Conservation (phyloP, 2,329 filamentous ascomycete species). For the Trichophyton benhamiae region DNA sequence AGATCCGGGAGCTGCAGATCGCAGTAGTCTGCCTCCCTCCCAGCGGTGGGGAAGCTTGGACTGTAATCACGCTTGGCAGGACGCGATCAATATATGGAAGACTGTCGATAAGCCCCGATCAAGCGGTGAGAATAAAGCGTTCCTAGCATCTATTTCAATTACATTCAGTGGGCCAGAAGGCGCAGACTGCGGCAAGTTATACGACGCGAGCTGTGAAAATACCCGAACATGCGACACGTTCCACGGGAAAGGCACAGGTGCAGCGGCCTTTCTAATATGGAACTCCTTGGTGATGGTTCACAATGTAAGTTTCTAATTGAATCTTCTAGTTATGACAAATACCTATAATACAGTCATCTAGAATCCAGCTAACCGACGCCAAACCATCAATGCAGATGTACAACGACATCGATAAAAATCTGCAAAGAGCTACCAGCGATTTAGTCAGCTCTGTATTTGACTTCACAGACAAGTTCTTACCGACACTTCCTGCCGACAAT, state of each 20-base stretch:
- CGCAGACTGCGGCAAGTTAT: neutral
- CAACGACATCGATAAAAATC: neutral
- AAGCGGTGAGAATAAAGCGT: neutral
- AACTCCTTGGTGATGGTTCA: constrained; percentile 3
- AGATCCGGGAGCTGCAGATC: neutral
- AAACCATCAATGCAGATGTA: neutral
- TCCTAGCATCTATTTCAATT: neutral
- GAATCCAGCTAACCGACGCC: neutral
- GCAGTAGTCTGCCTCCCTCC: neutral
- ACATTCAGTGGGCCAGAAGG: neutral
- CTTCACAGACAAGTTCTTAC: constrained; percentile 12
- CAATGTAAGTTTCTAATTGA: neutral
- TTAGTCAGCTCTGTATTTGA: neutral
- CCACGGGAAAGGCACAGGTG: constrained; percentile 1
- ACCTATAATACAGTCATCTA: neutral
- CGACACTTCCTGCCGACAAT: constrained; percentile 9
- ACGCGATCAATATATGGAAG: neutral
- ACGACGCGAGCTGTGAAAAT: too few species aligned
- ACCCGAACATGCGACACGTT: neutral
- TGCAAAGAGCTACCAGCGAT: neutral
- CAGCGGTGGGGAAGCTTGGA: neutral
- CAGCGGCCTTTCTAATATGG: constrained; percentile 14
- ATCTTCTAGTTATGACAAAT: neutral
- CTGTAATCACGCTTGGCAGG: neutral
- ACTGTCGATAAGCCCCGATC: neutral